phyloP scores from a whole-genome alignment of 2,329 filamentous ascomycete species.

The Pseudocercospora fijiensis region DNA sequence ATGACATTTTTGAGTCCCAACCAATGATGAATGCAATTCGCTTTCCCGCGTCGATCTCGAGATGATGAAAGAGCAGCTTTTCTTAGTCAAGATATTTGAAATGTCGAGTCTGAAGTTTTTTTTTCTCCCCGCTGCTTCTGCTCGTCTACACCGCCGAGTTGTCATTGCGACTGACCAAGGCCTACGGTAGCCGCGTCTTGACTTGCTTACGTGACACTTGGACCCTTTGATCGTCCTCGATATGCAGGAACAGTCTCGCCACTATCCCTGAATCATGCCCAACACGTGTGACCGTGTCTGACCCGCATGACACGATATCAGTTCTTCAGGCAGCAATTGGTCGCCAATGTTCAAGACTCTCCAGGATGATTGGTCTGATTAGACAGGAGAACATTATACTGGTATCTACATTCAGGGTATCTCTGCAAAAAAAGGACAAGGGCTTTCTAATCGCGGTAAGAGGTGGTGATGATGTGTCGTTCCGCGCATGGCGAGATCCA shows the following conservation, averaged over 20 bases:
- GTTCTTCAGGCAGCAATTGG: slow-evolving; percentile 5
- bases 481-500: neutral
- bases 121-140: too few relatives aligned
- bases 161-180: too few relatives aligned
- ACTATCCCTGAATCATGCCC: slow-evolving; percentile 4
- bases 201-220: neutral
- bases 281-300: neutral
- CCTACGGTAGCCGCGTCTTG: neutral
- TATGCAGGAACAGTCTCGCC: neutral
- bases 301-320: neutral
- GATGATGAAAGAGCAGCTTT: neutral
- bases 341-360: neutral
- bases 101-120: too few relatives aligned
- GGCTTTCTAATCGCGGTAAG: neutral
- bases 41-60: neutral
- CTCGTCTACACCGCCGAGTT: too few relatives aligned
- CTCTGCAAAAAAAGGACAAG: neutral
- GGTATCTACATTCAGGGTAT: slow-evolving; percentile 7
- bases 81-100: too few relatives aligned
- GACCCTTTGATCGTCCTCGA: neutral
- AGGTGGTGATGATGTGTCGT: neutral
- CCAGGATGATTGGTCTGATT: neutral
- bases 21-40: too few relatives aligned
- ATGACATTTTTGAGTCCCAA: neutral
- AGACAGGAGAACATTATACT: slow-evolving; percentile 5